A percentile compares a stretch with the other conserved stretches of the same genome.
Evolutionary conservation across 768 basidiomycete genomes (phyloP).

Genomic region (Leccinum pellstonianum): DNA sequence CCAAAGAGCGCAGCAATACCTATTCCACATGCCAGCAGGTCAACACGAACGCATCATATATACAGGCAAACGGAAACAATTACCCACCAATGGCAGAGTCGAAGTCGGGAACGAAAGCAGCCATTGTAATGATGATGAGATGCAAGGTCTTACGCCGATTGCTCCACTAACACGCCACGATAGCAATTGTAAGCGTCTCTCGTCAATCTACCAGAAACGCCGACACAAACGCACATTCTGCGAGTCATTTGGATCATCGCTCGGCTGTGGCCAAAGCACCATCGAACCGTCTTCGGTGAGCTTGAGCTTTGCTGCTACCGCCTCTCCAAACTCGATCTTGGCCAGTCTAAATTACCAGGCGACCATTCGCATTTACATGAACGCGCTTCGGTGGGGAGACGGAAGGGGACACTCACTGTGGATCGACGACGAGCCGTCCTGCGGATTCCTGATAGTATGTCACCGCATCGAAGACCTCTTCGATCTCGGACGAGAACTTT

Average conservation of each 20-base stretch:
- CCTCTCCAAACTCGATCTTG: conserved; percentile 48
- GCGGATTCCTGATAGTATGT: conserved; percentile 53
- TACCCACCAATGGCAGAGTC: conserved; percentile 47
- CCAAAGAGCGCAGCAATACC: conserved; percentile 52
- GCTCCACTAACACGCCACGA: conserved; percentile 40
- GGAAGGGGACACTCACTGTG: conserved; percentile 41
- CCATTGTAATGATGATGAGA: conserved; percentile 48
- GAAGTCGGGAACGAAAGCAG: conserved; percentile 56
- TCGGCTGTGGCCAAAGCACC: conserved; percentile 57
- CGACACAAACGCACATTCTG: conserved; percentile 43
- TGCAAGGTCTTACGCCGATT: conserved; percentile 44
- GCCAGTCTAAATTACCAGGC: conserved; percentile 39
- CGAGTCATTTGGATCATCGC: conserved; percentile 49
- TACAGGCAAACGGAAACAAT: neutral
- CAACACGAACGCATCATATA: neutral
- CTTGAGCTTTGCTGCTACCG: conserved; percentile 45
- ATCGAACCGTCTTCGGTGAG: conserved; percentile 44
- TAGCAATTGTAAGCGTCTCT: neutral
- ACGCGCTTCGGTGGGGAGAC: neutral
- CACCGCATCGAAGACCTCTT: conserved; percentile 33
- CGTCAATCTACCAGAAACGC: neutral
- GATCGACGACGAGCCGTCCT: conserved; percentile 62
- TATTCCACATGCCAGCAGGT: conserved; percentile 11
- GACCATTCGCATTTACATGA: neutral
- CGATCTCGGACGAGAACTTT: neutral